phyloP scores from a whole-genome alignment of 2,329 filamentous ascomycete species.

The Dothideomycetes sp. region DNA sequence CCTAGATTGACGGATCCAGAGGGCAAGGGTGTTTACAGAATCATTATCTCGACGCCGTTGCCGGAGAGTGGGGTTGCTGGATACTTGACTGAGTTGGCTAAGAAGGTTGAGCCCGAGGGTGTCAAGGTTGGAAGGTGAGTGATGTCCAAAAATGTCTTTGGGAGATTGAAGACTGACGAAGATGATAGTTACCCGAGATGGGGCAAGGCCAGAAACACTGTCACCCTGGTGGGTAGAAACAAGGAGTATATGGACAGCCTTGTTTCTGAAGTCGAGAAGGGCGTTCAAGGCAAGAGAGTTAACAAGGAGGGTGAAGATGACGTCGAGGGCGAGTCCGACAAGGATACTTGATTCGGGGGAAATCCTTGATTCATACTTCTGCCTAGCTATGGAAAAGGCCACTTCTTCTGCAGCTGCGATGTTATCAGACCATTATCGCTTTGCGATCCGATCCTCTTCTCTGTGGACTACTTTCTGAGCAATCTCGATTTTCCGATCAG shows the following conservation, averaged over 20 bases:
- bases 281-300: conserved; percentile 65
- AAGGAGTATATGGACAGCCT: conserved; percentile 68
- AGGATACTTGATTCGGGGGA: conserved; percentile 13
- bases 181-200: conserved; percentile 69
- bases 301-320: conserved; percentile 55
- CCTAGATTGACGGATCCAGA: conserved; percentile 70
- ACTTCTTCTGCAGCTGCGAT: no score
- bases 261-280: conserved; percentile 65
- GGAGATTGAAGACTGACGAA: not conserved
- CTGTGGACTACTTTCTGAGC: no score
- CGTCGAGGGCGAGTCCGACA: conserved; percentile 25
- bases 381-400: no score
- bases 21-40: conserved; percentile 67
- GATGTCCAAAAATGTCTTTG: no score
- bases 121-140: conserved; percentile 70
- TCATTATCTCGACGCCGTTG: conserved; percentile 79
- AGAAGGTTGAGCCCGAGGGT: conserved; percentile 61
- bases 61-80: conserved; percentile 76
- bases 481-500: no score
- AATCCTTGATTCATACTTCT: not conserved
- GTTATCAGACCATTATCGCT: no score
- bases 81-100: conserved; percentile 72
- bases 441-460: no score
- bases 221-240: conserved; percentile 76
- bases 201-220: conserved; percentile 79